phyloP scores from a whole-genome alignment of 495 filamentous ascomycete genomes.

The Penicillium parvum region DNA sequence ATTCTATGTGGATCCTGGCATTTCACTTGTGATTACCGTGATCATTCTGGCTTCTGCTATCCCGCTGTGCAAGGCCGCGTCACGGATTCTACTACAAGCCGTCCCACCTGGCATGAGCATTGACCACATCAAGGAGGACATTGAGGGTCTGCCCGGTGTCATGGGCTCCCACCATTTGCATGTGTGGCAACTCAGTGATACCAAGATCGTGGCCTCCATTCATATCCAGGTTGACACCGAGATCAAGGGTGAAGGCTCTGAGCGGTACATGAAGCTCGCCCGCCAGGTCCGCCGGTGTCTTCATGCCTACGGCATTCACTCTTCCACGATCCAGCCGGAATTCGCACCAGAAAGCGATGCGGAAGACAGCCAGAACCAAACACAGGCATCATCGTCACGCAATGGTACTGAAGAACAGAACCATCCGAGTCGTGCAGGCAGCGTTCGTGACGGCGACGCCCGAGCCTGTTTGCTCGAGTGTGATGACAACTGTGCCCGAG shows the following conservation, averaged over 20 bases:
- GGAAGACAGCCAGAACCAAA: slow-evolving; percentile 38
- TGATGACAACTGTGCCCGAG: slow-evolving; percentile 70
- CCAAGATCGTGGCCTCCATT: slow-evolving; percentile 84
- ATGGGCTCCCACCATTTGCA: slow-evolving; percentile 90
- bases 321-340: slow-evolving; percentile 96
- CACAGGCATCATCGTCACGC: slow-evolving; percentile 23
- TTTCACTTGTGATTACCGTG: slow-evolving; percentile 92
- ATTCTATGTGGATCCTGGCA: slow-evolving; percentile 82
- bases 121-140: slow-evolving; percentile 89
- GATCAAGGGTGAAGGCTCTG: slow-evolving; percentile 63
- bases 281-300: slow-evolving; percentile 75
- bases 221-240: slow-evolving; percentile 85
- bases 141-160: slow-evolving; percentile 75
- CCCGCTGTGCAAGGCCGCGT: slow-evolving; percentile 86
- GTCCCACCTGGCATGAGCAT: slow-evolving; percentile 82
- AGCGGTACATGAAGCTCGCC: slow-evolving; percentile 86
- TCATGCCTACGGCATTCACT: slow-evolving; percentile 94
- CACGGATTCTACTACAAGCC: slow-evolving; percentile 91
- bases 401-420: slow-evolving; percentile 24
- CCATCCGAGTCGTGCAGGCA: slow-evolving; percentile 42
- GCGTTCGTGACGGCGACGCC: slow-evolving; percentile 47
- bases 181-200: slow-evolving; percentile 95
- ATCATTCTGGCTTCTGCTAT: slow-evolving; percentile 92
- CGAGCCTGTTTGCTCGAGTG: slow-evolving; percentile 79
- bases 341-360: slow-evolving; percentile 63